phyloP scores from a whole-genome alignment of 2,329 filamentous ascomycete species.

The Microcyclosporella mali region DNA sequence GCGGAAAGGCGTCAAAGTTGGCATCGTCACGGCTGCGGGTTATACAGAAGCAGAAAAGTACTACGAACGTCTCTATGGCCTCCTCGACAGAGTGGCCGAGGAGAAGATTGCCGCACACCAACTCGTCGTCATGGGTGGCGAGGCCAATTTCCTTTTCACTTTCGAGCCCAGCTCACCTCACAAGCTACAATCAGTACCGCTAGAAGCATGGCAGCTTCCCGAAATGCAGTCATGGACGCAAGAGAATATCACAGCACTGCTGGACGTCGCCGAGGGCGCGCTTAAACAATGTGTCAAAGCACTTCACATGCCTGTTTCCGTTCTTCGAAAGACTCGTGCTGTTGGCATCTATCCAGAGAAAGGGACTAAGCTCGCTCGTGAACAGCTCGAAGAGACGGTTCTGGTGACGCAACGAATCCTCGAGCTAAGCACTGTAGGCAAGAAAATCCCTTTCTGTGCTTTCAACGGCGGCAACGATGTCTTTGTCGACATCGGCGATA shows the following conservation, averaged over 20 bases:
- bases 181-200: conserved; percentile 60
- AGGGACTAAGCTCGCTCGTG: conserved; percentile 57
- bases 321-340: conserved; percentile 78
- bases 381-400: conserved; percentile 89
- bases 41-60: conserved; percentile 86
- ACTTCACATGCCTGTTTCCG: conserved; percentile 68
- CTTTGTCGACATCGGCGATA: conserved; percentile 98
- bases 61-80: conserved; percentile 76
- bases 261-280: conserved; percentile 82
- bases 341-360: conserved; percentile 44
- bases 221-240: conserved; percentile 76
- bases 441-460: conserved; percentile 79
- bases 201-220: conserved; percentile 64
- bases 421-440: conserved; percentile 67
- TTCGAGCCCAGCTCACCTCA: conserved; percentile 61
- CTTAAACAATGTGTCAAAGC: conserved; percentile 74
- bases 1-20: conserved; percentile 70
- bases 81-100: conserved; percentile 70
- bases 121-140: conserved; percentile 87
- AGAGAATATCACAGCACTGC: conserved; percentile 67
- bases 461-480: conserved; percentile 98
- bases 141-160: conserved; percentile 90
- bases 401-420: conserved; percentile 89
- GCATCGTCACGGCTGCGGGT: conserved; percentile 93
- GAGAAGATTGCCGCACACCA: conserved; percentile 65